Evolutionary conservation across 23 red algal genomes (phyloP), one percentile per base, ranked within the genome.

Genomic region (Gracilaria caudata): DNA sequence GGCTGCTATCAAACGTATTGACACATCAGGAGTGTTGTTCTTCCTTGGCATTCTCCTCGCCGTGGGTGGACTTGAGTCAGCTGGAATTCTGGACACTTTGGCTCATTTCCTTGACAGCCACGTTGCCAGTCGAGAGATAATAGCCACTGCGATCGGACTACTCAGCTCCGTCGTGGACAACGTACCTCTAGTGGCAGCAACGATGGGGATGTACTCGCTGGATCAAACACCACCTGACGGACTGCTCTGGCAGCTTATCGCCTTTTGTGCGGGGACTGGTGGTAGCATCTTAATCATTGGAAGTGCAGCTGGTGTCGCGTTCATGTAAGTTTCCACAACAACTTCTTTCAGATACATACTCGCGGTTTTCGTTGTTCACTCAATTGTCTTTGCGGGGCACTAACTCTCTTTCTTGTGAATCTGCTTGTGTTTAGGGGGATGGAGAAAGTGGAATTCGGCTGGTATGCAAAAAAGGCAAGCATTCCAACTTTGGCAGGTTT

Each of bases 201-300:
- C 89, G 32, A 95, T 99, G 93, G 97, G 97, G 49, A 99, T 99
- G 97, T 99, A 95, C 58, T 89, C 91, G 35, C 87, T 94, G 37
- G 83, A 92, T 14, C 68, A 87, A 75, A 80, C 86, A 57, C 97
- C 97, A 44, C 21, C 58, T 63, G 97, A 99, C 64, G 80, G 76
- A 1, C 20, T 61, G 43, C 78, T 95, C 14, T 99, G 97, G 97
- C 97, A 99, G 78, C 81, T 95, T 53, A 94, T 99, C 44, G 97
- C 97, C 21, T 95, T 84, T 78, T 93, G 83, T 57, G 97, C 97
- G 4, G 97, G 97, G n/a, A 98, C 92, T 3, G 96, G 96, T 56
- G 85, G 84, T 25, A 84, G 81, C 43, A 85, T 90, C 9, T 61
- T 94, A n/a, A 80, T 95, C 53, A 99, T 99, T 80, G 97, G 97